A percentile compares a stretch with the other conserved stretches of the same genome.
Evolutionary conservation across 495 filamentous ascomycete genomes (phyloP).

Genomic region (Chaetomium fimeti): DNA sequence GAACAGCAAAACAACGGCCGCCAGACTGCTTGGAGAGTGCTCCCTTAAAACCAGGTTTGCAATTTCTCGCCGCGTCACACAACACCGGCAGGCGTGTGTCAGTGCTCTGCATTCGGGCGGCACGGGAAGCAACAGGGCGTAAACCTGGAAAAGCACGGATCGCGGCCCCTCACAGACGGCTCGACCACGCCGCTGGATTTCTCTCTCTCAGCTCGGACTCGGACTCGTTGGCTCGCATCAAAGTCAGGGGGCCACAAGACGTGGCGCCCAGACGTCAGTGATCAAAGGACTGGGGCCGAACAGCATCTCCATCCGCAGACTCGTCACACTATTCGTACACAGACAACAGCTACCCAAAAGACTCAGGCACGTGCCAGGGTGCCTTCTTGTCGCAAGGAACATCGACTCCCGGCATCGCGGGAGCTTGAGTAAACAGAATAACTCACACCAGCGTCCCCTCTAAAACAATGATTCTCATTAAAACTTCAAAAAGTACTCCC

Average conservation of each 20-base stretch:
- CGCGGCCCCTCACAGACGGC: slow-evolving; percentile 2
- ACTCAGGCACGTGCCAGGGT: too few relatives aligned
- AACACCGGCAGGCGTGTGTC: not conserved
- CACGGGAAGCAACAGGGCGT: slow-evolving; percentile 2
- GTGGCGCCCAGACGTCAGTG: not conserved
- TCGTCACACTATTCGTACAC: too few relatives aligned
- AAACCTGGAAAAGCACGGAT: slow-evolving; percentile 8
- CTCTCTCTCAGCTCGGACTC: not conserved
- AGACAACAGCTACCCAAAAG: too few relatives aligned
- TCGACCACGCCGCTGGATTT: slow-evolving; percentile 6
- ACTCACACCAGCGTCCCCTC: too few relatives aligned
- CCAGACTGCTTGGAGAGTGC: not conserved
- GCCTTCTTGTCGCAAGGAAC: too few relatives aligned
- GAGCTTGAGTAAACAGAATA: too few relatives aligned
- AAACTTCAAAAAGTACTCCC: too few relatives aligned
- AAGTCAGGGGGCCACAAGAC: not conserved
- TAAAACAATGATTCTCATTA: too few relatives aligned
- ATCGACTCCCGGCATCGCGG: too few relatives aligned
- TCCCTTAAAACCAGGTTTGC: not conserved
- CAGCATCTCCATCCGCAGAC: too few relatives aligned
- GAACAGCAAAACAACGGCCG: not conserved
- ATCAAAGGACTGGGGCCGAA: not conserved
- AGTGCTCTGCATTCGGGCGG: slow-evolving; percentile 13
- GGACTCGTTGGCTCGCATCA: too few relatives aligned
- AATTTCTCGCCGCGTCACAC: not conserved